Conservation (phyloP, 2,329 filamentous ascomycete genomes). For the Aureobasidium sp. region DNA sequence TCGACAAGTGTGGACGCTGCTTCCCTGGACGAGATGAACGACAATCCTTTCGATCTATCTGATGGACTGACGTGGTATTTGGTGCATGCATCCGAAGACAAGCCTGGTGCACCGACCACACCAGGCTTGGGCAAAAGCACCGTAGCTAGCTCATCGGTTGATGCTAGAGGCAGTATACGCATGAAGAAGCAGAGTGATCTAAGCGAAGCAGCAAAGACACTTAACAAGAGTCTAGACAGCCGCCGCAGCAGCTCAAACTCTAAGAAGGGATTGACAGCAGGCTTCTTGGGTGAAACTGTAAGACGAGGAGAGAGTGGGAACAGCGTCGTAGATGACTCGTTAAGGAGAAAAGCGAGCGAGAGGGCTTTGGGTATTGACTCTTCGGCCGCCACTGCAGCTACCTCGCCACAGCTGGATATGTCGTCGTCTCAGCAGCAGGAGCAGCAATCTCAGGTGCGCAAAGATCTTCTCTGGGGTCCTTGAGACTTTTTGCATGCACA, state of each 20-base stretch:
- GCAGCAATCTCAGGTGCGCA: conserved; percentile 33
- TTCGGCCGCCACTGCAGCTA: conserved; percentile 29
- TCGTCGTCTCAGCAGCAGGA: conserved; percentile 21
- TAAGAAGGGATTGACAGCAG: conserved; percentile 56
- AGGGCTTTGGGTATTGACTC: conserved; percentile 6
- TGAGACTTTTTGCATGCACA: conserved; percentile 16
- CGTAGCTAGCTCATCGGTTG: conserved; percentile 77
- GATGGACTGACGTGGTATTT: conserved; percentile 95
- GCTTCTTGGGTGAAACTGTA: conserved; percentile 9
- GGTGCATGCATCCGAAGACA: conserved; percentile 84
- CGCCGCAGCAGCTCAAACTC: conserved; percentile 80
- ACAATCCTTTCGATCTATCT: conserved; percentile 94
- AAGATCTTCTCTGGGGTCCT: conserved; percentile 36
- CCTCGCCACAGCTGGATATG: conserved; percentile 54
- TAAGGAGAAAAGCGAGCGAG: background rate
- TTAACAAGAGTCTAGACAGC: conserved; percentile 81
- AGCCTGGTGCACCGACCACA: conserved; percentile 75
- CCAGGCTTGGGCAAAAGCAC: conserved; percentile 88
- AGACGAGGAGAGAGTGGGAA: background rate
- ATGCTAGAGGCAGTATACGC: conserved; percentile 63
- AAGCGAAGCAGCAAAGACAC: conserved; percentile 38
- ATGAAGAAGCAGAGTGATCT: conserved; percentile 31
- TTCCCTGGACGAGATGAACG: conserved; percentile 42
- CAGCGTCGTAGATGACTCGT: background rate
- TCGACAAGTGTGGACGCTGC: conserved; percentile 10